A percentile compares a stretch with the other conserved stretches of the same genome.
These are phyloP conservation scores for Exserohilum rostratum DNA, from an alignment of 2,329 filamentous ascomycete genomes.

Conservation along the genomic window DNA sequence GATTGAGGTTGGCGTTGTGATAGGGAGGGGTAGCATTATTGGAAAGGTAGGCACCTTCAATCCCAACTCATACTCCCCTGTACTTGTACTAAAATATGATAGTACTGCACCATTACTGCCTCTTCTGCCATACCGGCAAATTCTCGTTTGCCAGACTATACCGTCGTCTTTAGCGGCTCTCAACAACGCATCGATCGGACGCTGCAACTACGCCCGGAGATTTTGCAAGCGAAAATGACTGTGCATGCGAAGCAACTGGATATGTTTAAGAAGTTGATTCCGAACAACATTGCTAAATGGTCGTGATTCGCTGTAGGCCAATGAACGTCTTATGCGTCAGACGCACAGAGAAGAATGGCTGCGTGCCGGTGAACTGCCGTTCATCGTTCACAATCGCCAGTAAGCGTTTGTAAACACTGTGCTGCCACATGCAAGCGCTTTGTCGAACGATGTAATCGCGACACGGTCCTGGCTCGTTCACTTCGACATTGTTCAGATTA, in stretches of 20 bases:
- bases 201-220: constrained; percentile 37
- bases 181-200: constrained; percentile 50
- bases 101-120: constrained; percentile 55
- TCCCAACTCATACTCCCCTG: neutral
- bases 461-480: neutral
- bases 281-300: constrained; percentile 48
- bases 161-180: constrained; percentile 51
- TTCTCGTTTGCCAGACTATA: constrained; percentile 53
- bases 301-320: constrained; percentile 3
- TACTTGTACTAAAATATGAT: constrained; percentile 2
- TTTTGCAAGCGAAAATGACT: constrained; percentile 34
- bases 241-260: constrained; percentile 46
- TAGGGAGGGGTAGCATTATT: constrained; percentile 45
- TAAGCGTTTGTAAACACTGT: neutral
- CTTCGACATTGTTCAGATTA: neutral
- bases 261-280: constrained; percentile 43
- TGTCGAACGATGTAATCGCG: neutral
- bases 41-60: constrained; percentile 47
- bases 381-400: neutral
- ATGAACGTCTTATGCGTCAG: neutral
- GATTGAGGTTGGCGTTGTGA: constrained; percentile 40
- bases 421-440: neutral
- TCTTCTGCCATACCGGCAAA: constrained; percentile 44
- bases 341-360: too few relatives aligned
- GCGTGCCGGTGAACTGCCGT: neutral